Percentiles rank a stretch among this genome's conserved stretches.
Conservation (phyloP, 176 grass and related monocot genomes). For the Cocos nucifera region DNA sequence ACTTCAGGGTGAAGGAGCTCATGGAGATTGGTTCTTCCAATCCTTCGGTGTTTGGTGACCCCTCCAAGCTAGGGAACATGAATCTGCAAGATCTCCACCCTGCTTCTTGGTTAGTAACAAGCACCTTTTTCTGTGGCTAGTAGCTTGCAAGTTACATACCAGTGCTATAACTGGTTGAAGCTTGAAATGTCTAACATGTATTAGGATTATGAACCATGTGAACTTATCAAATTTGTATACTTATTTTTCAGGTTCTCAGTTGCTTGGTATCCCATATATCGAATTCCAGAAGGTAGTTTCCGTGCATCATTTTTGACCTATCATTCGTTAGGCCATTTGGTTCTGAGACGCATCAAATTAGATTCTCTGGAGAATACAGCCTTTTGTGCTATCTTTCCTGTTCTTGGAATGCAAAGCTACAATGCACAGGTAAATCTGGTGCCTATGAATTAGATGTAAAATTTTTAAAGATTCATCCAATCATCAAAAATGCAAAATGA, state of each 20-base stretch:
- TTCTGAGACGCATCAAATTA: slow-evolving; percentile 3
- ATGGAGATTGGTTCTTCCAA: slow-evolving; percentile 3
- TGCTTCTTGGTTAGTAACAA: slow-evolving; percentile 8
- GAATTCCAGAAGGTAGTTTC: slow-evolving; percentile 16
- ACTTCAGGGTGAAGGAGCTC: background rate
- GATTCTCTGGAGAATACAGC: slow-evolving; percentile 9
- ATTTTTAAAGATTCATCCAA: no score
- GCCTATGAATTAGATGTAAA: no score
- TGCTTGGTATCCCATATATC: slow-evolving; percentile 12
- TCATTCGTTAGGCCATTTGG: slow-evolving; percentile 5
- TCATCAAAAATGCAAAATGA: no score
- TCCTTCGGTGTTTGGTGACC: slow-evolving; percentile 1
- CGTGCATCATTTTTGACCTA: slow-evolving; percentile 16
- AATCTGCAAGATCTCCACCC: slow-evolving; percentile 8
- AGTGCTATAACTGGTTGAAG: background rate
- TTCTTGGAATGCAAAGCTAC: slow-evolving; percentile 19
- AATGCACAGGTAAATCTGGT: slow-evolving; percentile 1
- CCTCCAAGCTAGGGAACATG: background rate
- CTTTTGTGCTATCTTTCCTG: slow-evolving; percentile 6
- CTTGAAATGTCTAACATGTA: background rate
- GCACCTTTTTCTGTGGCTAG: background rate
- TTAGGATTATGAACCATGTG: no score
- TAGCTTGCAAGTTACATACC: background rate
- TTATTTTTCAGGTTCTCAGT: slow-evolving; percentile 9
- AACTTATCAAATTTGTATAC: no score